Evolutionary conservation across 805 yeast species (phyloP), one percentile per base, ranked within the genome.

Genomic region (Yarrowia porcina): DNA sequence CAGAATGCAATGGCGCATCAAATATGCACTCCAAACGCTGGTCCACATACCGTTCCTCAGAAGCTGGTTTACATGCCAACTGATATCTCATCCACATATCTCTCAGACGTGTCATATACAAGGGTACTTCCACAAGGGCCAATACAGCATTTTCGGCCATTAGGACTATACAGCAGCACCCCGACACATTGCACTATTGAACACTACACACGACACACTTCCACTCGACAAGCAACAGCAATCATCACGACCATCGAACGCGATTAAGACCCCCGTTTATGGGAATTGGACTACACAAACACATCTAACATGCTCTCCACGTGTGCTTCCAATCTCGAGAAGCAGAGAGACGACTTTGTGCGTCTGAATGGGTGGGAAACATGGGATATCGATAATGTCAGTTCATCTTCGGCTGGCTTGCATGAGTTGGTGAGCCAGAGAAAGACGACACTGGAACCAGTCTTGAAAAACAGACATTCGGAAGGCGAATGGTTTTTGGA

Each of bases 401-500:
- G 44, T 13, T 18, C 44, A 8, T 35, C 59, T 1, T 30, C 44
- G 9, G 18, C 32, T 35, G 59, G 59, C 23, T 10, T 52, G n/a
- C 25, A 25, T 2, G 59, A 52, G 9, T 52, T 52, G 5, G 44
- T 52, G 18, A 35, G 18, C 17, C 23, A 52, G 33, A 32, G 59
- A 9, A 35, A 35, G 33, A 25, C 42, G 4, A 12, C 32, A 6
- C 33, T 52, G 10, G 44, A 36, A n/a, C 59, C 59, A 3, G 44
- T 52, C 15, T 25, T 52, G 21, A 36, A 52, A 7, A 35, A 17
- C 20, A 6, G 56, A 5, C 21, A 38, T 17, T 35, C 59, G 17
- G 59, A 52, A 13, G 59, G 59, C 11, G 59, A 52, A 32, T 52
- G 59, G 59, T 52, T 52, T 7, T 18, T 52, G 44, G 59, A 52